Evolutionary conservation across 2,329 filamentous ascomycete genomes (phyloP), one percentile per base, ranked within the genome.

Genomic region (Ophiostoma sp.): DNA sequence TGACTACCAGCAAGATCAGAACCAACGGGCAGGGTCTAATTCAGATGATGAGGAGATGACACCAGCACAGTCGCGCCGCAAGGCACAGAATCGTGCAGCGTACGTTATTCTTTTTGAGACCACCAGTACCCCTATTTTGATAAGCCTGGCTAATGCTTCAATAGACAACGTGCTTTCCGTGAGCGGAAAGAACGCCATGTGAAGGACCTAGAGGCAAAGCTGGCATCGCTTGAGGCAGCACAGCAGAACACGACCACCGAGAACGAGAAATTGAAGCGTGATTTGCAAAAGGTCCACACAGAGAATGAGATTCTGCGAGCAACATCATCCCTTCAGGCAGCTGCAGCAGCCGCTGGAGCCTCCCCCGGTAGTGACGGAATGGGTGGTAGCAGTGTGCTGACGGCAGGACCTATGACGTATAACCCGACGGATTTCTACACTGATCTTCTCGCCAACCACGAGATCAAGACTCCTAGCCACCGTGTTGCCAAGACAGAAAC

Each of bases 241-340:
- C 90, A 92, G 68, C 86, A 89, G 70, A 85, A 87, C 44, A 86
- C 95, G 0, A 86, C 89, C 57, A 87, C 89, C 64, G 94, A 97
- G 78, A 97, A 97, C 77, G 92, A 96, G 79, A 89, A 90, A 44
- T 83, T 98, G 36, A 94, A 92, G 80, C 87, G 90, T 27, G 90
- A 96, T 76, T 83, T 97, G 36, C 91, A 95, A 74, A 91, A 91
- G 77, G 88, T 92, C 69, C 89, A 88, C 72, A 97, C 93, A 10
- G 94, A 98, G 78, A 97, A 97, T 78, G 92, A 97, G 80, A 94
- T 97, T 69, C 83, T 98, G 48, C 90, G 93, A 66, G 93, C 93
- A 6, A 96, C 93, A 1, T 89, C 89, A 7, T 82, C 77, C 35
- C 76, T 82, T 74, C 72, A 75, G 73, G 73, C 69, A 4, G 70